These are phyloP conservation scores for Aspergillus phoenicis DNA, from an alignment of 2,329 filamentous ascomycete genomes.

Conservation along the genomic window DNA sequence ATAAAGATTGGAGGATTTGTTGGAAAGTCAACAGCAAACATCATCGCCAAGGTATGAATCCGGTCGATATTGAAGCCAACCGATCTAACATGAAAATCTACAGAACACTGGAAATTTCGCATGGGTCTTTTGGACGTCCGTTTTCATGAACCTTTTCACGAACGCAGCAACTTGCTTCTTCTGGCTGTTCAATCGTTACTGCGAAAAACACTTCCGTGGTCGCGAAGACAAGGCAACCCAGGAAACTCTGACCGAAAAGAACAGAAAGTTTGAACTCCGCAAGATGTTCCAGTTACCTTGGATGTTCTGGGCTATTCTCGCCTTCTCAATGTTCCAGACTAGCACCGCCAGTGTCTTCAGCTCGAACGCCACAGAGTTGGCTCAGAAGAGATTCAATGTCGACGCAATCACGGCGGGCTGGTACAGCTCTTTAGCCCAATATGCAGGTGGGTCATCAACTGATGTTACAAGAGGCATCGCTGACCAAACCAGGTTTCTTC, in stretches of 20 bases:
- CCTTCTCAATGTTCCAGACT: constrained; percentile 62
- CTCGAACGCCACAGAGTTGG: constrained; percentile 63
- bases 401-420: constrained; percentile 59
- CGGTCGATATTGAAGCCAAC: too few species aligned
- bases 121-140: constrained; percentile 66
- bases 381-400: constrained; percentile 61
- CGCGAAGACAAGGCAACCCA: constrained; percentile 59
- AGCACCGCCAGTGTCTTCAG: constrained; percentile 58
- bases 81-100: constrained; percentile 6
- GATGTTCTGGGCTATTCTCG: constrained; percentile 60
- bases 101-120: constrained; percentile 61
- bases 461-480: neutral
- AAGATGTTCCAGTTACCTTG: constrained; percentile 63
- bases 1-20: constrained; percentile 58
- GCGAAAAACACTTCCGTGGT: constrained; percentile 51
- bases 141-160: constrained; percentile 67
- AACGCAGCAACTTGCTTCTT: constrained; percentile 58
- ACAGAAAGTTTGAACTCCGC: constrained; percentile 57
- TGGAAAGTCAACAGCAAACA: constrained; percentile 62
- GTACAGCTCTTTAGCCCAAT: constrained; percentile 61
- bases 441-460: constrained; percentile 41
- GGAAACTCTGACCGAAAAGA: constrained; percentile 62
- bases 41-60: constrained; percentile 53
- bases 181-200: constrained; percentile 59
- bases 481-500: constrained; percentile 51